Base-by-base conservation (phyloP, 768 basidiomycete genomes). In the Agrocybe chaxingu region DNA sequence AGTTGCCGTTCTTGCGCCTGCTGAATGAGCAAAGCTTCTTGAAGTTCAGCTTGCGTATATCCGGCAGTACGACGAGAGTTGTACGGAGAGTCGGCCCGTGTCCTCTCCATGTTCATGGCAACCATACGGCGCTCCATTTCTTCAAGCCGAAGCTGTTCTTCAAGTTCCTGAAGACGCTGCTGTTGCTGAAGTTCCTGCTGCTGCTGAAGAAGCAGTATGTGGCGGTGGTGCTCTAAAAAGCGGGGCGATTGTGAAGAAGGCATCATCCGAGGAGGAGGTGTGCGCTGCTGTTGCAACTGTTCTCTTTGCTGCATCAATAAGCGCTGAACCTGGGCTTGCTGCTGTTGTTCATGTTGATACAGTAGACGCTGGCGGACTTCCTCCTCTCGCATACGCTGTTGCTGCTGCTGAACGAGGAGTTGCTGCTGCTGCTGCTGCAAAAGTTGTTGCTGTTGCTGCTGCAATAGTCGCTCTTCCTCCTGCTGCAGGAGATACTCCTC, bases 181-280 rank as follows among this genome's bases (percentile, higher is more conserved):
- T 83, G 81, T 55, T 64, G 65, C 42, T 62, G 61, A 32, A 59
- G 56, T 38, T 68, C 60, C 34, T 86, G 81, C 56, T 88, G 82
- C 52, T 86, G 82, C 58, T 87, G 87, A 13, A 85, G 69, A 37
- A 84, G 71, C 50, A 86, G 63, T 45, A 83, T 77, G 61, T 88
- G 88, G 41, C 87, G 82, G 51, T 88, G 77, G 60, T 87, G 84
- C 51, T 88, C 86, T 50, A 85, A 78, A 65, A 89, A 87, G 13
- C 87, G 80, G n/a, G 87, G 87, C 2, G 88, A 89, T 57, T 88
- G 87, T 3, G 85, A 82, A 16, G 80, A 78, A 4, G 86, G 82
- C 29, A 81, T 78, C 82, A 89, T 82, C 36, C 87, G 79, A 29
- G 88, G 86, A 29, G 88, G 85, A 1, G 89, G 85, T 0, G 85